Percentiles rank a stretch among this genome's conserved stretches.
phyloP scores from a whole-genome alignment of 2,329 filamentous ascomycete species.

The Sclerotinia spermophila region DNA sequence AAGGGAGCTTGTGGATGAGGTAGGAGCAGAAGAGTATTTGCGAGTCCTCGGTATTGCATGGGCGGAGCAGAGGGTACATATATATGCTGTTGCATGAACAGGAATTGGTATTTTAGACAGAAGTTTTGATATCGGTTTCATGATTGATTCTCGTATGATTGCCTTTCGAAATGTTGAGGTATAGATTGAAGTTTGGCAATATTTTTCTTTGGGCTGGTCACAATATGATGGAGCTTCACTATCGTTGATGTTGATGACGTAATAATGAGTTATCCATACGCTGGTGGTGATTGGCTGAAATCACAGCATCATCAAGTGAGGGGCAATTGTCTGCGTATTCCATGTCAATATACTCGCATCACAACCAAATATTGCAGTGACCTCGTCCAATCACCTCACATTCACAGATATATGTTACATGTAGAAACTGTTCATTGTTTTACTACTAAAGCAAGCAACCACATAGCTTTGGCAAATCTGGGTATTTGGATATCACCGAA shows the following conservation, averaged over 20 bases:
- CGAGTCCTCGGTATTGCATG: background rate
- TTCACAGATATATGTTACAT: background rate
- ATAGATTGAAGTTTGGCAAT: background rate
- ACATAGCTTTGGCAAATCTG: constrained; percentile 11
- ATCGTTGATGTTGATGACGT: background rate
- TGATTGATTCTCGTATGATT: background rate
- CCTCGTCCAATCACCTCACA: background rate
- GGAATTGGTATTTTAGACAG: background rate
- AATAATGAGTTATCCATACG: background rate
- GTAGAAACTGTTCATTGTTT: background rate
- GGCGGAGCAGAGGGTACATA: constrained; percentile 1
- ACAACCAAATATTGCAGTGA: background rate
- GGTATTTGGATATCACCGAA: constrained; percentile 14
- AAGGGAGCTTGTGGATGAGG: background rate
- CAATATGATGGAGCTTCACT: constrained; percentile 1
- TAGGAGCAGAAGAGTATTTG: constrained; percentile 14
- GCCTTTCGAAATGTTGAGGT: background rate
- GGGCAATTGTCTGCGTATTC: background rate
- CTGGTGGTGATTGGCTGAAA: background rate
- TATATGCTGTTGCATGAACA: background rate
- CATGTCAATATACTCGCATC: background rate
- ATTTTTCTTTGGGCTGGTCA: background rate
- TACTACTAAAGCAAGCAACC: constrained; percentile 2
- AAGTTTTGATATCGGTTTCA: constrained; percentile 1
- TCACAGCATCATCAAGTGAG: background rate